Evolutionary conservation across 805 yeast genomes (phyloP).

Genomic region (Candida anglica): DNA sequence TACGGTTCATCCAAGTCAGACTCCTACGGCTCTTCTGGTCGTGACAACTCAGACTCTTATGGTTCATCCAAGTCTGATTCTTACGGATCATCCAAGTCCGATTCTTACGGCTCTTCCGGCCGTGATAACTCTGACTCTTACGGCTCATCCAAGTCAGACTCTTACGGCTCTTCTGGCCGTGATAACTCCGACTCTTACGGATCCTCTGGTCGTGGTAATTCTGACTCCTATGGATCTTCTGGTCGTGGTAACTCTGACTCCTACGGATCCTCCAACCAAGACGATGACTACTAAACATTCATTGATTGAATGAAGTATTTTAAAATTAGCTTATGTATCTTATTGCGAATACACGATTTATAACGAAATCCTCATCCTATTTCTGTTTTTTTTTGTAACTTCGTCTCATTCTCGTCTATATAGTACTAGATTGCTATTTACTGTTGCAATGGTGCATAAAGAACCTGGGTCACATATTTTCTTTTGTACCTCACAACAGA

Average conservation of each 20-base stretch:
- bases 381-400: too few relatives aligned
- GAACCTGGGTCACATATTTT: conserved; percentile 85
- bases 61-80: conserved; percentile 13
- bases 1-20: conserved; percentile 7
- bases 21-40: conserved; percentile 8
- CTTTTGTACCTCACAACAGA: conserved; percentile 83
- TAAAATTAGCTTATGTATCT: conserved; percentile 17
- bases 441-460: conserved; percentile 79
- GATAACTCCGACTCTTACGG: conserved; percentile 9
- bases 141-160: conserved; percentile 13
- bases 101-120: conserved; percentile 19
- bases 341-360: too few relatives aligned
- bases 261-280: conserved; percentile 10
- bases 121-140: conserved; percentile 11
- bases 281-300: conserved; percentile 5
- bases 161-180: conserved; percentile 14
- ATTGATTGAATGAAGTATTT: too few relatives aligned
- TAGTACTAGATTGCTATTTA: conserved; percentile 7
- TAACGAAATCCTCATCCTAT: too few relatives aligned
- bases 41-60: conserved; percentile 10
- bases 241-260: conserved; percentile 7
- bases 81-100: conserved; percentile 14
- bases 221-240: conserved; percentile 13
- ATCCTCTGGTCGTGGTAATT: conserved; percentile 8
- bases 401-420: neutral